Base-by-base conservation (phyloP, 208 protist genomes). In the Trypanosoma mega region DNA sequence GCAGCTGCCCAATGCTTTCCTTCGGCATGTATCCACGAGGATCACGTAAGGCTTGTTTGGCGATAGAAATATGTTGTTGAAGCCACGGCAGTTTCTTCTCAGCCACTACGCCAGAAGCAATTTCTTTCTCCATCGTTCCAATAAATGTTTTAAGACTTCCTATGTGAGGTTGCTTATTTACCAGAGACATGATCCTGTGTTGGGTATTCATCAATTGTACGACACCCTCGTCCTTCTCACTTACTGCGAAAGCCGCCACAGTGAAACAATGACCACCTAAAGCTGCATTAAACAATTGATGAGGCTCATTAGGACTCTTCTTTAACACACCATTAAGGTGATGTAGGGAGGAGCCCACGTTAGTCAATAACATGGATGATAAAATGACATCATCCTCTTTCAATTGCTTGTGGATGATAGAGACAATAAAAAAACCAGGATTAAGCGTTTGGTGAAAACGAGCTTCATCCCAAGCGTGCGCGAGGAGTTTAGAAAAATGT, bases 291-390 rank as follows among this genome's bases (percentile, higher is more conserved):
- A 91, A 82, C 14, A 85, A 71, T 36, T 63, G 51, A 48, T 73
- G 72, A 27, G 75, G 72, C 9, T 65, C 43, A 51, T 49, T 3
- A 31, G 72, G 67, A 30, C 46, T 52, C 49, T 76, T 72, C 39
- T 61, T 67, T 20, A 88, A 43, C 31, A 85, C 56, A 9, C 57
- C 58, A 43, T 64, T 62, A 57, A 86, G 80, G 26, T 61, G 44
- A 29, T 56, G 27, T 2, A 50, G 50, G 33, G 74, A 58, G 39
- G 26, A 44, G 16, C 67, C 72, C 20, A 61, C 74, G 43, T 86
- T 68, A 2, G 68, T 80, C 23, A 91, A 66, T 9, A 88, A 52
- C 47, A 83, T 68, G 3, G 84, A 91, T 7, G 84, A 91, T 18
- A 87, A 53, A 11, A 86, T 52, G 7, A 87, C 65, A 49, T 87